Base-by-base conservation (phyloP, 768 basidiomycete genomes). In the Panaeolus cyanescens region DNA sequence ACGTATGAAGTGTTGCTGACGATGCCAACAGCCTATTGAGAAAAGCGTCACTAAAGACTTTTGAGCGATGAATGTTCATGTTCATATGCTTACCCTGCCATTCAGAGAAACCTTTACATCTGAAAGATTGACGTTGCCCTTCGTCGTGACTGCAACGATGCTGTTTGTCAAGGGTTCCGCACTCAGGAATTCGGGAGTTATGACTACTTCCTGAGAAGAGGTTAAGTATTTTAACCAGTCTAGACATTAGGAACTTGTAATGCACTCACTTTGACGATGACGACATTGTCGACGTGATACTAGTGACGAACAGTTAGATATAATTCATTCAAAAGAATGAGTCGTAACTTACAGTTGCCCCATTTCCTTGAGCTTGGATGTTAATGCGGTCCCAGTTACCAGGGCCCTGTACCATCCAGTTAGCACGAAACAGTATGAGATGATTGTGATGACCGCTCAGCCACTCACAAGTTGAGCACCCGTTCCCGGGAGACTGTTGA, bases 241-340 rank as follows among this genome's bases (percentile, higher is more conserved):
- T n/a, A n/a, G n/a, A n/a, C n/a, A n/a, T n/a, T n/a, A n/a, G n/a
- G n/a, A n/a, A n/a, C n/a, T n/a, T n/a, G n/a, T n/a, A n/a, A n/a
- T n/a, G n/a, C n/a, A n/a, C 75, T 61, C 64, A 80, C 78, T 36
- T 71, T 72, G 32, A 83, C 72, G 56, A 85, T 74, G 5, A 78
- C 70, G 45, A 84, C 72, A 67, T 85, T 84, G 67, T 83, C 82
- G 32, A 85, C 71, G 62, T 83, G 78, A 67, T 83, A 85, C 77
- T 79, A 57, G 5, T 20, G n/a, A 45, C 22, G 12, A 4, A 37
- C n/a, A 37, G 7, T 39, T n/a, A 39, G 37, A 39, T 39, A 2
- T 39, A 39, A 6, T 15, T n/a, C 7, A 39, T 15, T 7, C 17
- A 6, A 39, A 17, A 39, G 1, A n/a, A 2, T n/a, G 37, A 15